phyloP scores from a whole-genome alignment of 768 basidiomycete genomes.

The Polyporus arcularius region DNA sequence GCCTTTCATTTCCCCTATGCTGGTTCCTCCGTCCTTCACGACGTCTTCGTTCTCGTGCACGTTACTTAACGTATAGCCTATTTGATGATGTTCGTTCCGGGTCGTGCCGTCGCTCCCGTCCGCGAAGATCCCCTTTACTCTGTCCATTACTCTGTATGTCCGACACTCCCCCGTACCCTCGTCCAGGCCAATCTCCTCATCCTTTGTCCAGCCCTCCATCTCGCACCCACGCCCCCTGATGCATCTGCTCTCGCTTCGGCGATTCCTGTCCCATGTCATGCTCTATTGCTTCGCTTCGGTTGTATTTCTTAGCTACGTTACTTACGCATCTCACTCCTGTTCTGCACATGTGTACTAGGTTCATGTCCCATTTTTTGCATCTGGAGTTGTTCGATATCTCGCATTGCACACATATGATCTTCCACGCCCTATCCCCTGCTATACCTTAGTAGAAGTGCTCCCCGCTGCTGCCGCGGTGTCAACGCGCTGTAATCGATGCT shows the following conservation, averaged over 20 bases:
- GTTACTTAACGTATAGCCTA: conserved; percentile 20
- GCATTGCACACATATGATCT: background rate
- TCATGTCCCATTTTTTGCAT: background rate
- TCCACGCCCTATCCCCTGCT: background rate
- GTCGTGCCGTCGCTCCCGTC: background rate
- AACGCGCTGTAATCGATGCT: conserved; percentile 13
- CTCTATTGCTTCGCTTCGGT: background rate
- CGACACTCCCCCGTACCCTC: background rate
- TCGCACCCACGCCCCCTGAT: background rate
- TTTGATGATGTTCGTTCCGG: background rate
- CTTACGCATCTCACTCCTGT: background rate
- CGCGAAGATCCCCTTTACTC: background rate
- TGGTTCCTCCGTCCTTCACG: background rate
- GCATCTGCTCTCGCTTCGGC: conserved; percentile 11
- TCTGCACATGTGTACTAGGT: background rate
- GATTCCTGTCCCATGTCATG: background rate
- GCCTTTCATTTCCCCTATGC: conserved; percentile 10
- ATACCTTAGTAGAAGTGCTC: conserved; percentile 3
- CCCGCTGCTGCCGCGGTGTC: conserved; percentile 2
- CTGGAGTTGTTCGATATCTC: background rate
- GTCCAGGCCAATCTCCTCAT: background rate
- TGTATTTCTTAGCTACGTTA: conserved; percentile 19
- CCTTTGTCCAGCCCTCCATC: background rate
- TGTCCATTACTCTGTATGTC: background rate
- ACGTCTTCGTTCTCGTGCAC: conserved; percentile 7